Evolutionary conservation across 192 early-diverging fungal genomes (phyloP).

Genomic region (Allomyces macrogynus): DNA sequence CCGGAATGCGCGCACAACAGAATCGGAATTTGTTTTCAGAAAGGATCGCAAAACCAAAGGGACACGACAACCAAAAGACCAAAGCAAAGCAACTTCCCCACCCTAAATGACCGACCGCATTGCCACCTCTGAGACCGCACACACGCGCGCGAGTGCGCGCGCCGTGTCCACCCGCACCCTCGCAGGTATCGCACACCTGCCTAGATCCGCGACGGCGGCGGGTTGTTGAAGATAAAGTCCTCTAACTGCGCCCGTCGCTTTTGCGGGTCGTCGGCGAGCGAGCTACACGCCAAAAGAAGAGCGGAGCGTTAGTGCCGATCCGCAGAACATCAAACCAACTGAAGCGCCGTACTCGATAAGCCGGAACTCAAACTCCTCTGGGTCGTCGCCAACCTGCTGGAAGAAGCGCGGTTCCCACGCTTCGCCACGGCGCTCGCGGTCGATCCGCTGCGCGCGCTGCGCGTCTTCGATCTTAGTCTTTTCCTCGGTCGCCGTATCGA

Average conservation of each 20-base stretch:
- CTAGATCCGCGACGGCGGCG: not conserved
- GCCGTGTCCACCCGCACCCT: not conserved
- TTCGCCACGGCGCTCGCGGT: slow-evolving; percentile 26
- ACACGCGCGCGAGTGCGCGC: too few species aligned
- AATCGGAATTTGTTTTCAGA: not conserved
- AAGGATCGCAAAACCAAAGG: not conserved
- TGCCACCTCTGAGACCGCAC: too few species aligned
- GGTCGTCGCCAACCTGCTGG: slow-evolving; percentile 1
- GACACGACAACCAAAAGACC: not conserved
- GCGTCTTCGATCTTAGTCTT: slow-evolving; percentile 50
- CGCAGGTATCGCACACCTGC: not conserved
- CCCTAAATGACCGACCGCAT: not conserved
- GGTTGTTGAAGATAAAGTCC: not conserved
- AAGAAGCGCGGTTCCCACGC: slow-evolving; percentile 49
- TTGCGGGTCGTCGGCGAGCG: not conserved
- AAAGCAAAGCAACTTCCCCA: not conserved
- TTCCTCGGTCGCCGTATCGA: slow-evolving; percentile 45
- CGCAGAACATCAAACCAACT: not conserved
- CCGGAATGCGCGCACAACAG: too few species aligned
- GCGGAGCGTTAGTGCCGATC: not conserved
- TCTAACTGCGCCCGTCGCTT: not conserved
- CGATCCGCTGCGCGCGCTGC: slow-evolving; percentile 38
- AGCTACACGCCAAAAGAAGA: not conserved
- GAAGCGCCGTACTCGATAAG: not conserved
- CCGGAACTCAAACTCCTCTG: not conserved